These are phyloP conservation scores for Lunasporangiospora selenospora DNA, from an alignment of 192 early-diverging fungal species.

Conservation along the genomic window DNA sequence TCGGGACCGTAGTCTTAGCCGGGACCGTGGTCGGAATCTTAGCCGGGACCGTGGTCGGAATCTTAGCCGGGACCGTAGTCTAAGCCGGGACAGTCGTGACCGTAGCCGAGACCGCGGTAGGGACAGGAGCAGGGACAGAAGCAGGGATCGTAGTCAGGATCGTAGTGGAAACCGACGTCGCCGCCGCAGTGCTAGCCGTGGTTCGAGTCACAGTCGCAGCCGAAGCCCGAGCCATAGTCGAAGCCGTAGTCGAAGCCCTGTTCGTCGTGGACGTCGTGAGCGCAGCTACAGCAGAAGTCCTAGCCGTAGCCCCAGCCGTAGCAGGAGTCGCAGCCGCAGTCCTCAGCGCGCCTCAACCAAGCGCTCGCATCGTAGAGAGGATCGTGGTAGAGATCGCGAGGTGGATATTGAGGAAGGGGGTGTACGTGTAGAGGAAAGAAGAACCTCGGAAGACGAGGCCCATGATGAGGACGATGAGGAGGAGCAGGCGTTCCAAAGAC, in stretches of 20 bases:
- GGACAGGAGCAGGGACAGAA: background rate
- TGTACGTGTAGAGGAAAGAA: conserved; percentile 1
- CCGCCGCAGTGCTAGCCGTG: conserved; percentile 14
- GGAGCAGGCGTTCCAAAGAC: conserved; percentile 38
- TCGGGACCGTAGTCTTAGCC: conserved; percentile 6
- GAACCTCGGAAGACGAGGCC: conserved; percentile 19
- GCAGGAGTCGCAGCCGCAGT: conserved; percentile 19
- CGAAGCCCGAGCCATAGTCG: conserved; percentile 43
- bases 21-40: background rate
- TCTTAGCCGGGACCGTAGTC: conserved; percentile 47
- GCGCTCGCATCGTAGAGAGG: conserved; percentile 3
- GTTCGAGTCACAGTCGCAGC: background rate
- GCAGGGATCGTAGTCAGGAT: background rate
- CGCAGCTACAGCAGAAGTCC: conserved; percentile 25
- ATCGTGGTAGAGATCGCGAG: conserved; percentile 15
- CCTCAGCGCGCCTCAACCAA: background rate
- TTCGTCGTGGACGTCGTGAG: conserved; percentile 3
- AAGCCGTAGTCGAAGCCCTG: conserved; percentile 28
- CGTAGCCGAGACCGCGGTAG: conserved; percentile 16
- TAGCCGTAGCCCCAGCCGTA: conserved; percentile 20
- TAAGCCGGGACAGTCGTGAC: conserved; percentile 25
- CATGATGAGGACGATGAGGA: conserved; percentile 41
- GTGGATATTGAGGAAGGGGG: conserved; percentile 28
- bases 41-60: conserved; percentile 7
- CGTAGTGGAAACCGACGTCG: background rate